phyloP scores from a whole-genome alignment of 1,284 basidiomycete genomes.

The Ustilago vetiveriae region DNA sequence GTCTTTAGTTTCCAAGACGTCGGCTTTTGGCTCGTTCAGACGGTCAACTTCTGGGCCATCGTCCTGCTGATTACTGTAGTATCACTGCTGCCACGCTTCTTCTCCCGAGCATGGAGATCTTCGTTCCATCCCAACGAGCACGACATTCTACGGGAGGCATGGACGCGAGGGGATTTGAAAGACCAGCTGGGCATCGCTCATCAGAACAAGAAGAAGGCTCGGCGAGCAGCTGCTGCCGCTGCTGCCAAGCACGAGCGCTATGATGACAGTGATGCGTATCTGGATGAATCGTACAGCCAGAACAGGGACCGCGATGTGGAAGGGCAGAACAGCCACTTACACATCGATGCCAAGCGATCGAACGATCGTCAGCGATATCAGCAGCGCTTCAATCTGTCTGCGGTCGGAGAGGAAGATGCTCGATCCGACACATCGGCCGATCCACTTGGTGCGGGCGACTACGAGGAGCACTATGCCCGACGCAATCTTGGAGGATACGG shows the following conservation, averaged over 20 bases:
- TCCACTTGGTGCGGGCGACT: conserved; percentile 34
- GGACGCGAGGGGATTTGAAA: conserved; percentile 59
- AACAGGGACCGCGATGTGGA: conserved; percentile 33
- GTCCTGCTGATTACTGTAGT: conserved; percentile 54
- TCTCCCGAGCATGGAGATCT: conserved; percentile 47
- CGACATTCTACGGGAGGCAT: conserved; percentile 58
- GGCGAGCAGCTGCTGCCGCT: conserved; percentile 18
- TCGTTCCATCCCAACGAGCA: conserved; percentile 58
- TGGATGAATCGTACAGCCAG: conserved; percentile 13
- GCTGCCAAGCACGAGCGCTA: conserved; percentile 2
- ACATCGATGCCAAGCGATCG: conserved; percentile 36
- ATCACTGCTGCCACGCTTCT: conserved; percentile 58
- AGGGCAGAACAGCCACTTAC: conserved; percentile 26
- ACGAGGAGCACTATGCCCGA: conserved; percentile 35
- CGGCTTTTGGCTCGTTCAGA: conserved; percentile 53
- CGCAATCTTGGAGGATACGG: conserved; percentile 12
- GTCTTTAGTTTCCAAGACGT: conserved; percentile 45
- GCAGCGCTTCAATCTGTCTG: conserved; percentile 23
- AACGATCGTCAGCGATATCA: conserved; percentile 24
- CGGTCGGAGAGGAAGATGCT: conserved; percentile 44
- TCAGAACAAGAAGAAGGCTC: conserved; percentile 30
- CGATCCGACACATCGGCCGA: conserved; percentile 51
- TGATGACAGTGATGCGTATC: conserved; percentile 1
- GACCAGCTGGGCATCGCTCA: conserved; percentile 50
- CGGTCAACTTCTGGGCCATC: conserved; percentile 57